Base-by-base conservation (phyloP, 768 basidiomycete species). In the Leccinum longicurvipes region DNA sequence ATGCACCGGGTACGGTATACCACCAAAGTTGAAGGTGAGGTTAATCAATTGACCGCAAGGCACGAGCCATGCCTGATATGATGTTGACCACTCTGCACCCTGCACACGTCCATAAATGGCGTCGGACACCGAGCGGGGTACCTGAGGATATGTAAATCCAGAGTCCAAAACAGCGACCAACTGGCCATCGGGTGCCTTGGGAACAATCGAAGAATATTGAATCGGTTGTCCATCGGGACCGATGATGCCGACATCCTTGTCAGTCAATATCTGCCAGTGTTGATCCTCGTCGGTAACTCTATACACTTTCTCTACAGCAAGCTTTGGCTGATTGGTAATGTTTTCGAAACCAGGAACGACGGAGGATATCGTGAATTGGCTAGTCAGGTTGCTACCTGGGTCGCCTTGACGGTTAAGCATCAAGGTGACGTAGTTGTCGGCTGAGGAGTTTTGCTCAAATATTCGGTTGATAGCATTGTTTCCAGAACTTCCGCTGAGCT, bases 51-150 rank as follows among this genome's bases (percentile, higher is more conserved):
- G 87, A 5, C 78, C 81, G 65, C 90, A 92, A 3, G 90, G 91
- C 0, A 92, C 70, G 2, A 81, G 78, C 91, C 91, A 92, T 55
- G 81, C 77, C 56, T 82, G 75, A 39, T 74, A 77, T 7, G 69
- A 62, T 9, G 74, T 59, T 60, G 85, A 83, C 70, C 85, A 91
- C 50, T 77, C 76, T 9, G 91, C 89, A 28, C 86, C 89, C 54
- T 79, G 81, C 10, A 91, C 86, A 36, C 87, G 82, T 11, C 89
- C 86, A 63, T 92, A 92, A 58, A 92, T 90, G 19, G 86, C 86
- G 60, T 92, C 87, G 6, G 88, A 82, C 58, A 91, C 77, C n/a
- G 77, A 74, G 28, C 87, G 84, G 9, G 86, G 86, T 32, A 89
- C 86, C 71, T 90, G 87, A 41, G 86, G 83, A 58, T 82, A 74